Conservation (phyloP, 2,329 filamentous ascomycete genomes). For the Neospermospora avenae region DNA sequence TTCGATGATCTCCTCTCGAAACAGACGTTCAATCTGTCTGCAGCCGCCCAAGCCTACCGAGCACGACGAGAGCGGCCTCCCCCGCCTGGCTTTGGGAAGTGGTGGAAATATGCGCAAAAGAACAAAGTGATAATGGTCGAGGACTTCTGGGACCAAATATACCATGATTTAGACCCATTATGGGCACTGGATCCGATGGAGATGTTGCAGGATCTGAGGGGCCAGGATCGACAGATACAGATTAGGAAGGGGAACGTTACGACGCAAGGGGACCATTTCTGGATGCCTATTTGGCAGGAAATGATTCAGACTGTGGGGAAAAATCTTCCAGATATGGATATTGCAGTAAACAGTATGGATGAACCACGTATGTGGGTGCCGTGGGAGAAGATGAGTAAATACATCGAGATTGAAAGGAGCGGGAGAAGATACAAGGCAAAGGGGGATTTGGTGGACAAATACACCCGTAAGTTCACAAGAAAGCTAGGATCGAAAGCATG, state of each 20-base stretch:
- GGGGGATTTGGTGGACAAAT: conserved; percentile 41
- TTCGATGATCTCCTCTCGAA: conserved; percentile 40
- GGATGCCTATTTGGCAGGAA: conserved; percentile 39
- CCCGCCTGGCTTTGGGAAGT: conserved; percentile 58
- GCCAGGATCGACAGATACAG: conserved; percentile 57
- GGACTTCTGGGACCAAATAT: conserved; percentile 55
- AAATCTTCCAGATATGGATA: conserved; percentile 60
- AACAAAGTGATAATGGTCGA: conserved; percentile 53
- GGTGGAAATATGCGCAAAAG: conserved; percentile 53
- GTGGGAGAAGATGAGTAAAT: conserved; percentile 42
- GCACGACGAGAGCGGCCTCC: conserved; percentile 55
- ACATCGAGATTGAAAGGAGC: conserved; percentile 20
- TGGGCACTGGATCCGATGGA: conserved; percentile 45
- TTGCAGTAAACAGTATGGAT: conserved; percentile 62
- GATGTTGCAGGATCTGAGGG: conserved; percentile 46
- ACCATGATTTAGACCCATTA: conserved; percentile 48
- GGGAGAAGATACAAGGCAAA: conserved; percentile 50
- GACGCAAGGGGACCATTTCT: conserved; percentile 39
- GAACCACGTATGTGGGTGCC: conserved; percentile 59
- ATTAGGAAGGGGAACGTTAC: conserved; percentile 51
- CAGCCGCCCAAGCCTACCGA: conserved; percentile 50
- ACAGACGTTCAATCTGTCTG: conserved; percentile 40
- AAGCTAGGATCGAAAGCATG: not conserved
- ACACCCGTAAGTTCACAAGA: conserved; percentile 3
- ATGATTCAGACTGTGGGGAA: conserved; percentile 42